Percentiles rank a stretch among this genome's conserved stretches.
Evolutionary conservation across 495 filamentous ascomycete species (phyloP).

Genomic region (Aspergillus indologenus): DNA sequence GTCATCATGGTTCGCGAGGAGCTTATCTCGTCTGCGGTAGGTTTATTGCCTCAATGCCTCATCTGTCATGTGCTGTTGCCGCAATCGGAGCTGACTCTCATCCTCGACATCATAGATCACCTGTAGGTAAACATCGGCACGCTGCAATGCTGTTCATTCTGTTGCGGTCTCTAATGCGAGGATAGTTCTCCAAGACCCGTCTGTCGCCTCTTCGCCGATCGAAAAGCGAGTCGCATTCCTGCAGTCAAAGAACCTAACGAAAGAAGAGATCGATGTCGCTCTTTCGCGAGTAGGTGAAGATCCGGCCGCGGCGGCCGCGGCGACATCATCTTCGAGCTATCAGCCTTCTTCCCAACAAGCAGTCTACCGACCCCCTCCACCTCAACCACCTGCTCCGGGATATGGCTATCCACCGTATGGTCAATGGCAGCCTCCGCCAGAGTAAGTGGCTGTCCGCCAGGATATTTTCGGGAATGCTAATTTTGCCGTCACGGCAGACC

Average conservation of each 20-base stretch:
- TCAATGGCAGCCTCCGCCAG: conserved; percentile 68
- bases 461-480: conserved; percentile 15
- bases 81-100: conserved; percentile 21
- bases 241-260: conserved; percentile 93
- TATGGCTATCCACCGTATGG: conserved; percentile 67
- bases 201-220: conserved; percentile 81
- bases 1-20: conserved; percentile 77
- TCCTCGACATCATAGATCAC: conserved; percentile 31
- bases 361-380: conserved; percentile 49
- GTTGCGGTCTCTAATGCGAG: conserved; percentile 22
- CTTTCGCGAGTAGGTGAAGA: conserved; percentile 69
- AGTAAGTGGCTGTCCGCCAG: conserved; percentile 37
- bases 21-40: conserved; percentile 75
- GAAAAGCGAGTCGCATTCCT: conserved; percentile 92
- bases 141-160: neutral
- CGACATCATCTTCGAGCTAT: conserved; percentile 43
- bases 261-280: conserved; percentile 86
- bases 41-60: conserved; percentile 26
- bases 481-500: conserved; percentile 21
- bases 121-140: conserved; percentile 28
- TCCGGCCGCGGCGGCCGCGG: conserved; percentile 38
- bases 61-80: conserved; percentile 8
- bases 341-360: conserved; percentile 47
- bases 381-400: conserved; percentile 49
- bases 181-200: conserved; percentile 88